Percentiles rank a stretch among this genome's conserved stretches.
Evolutionary conservation across 2,329 filamentous ascomycete species (phyloP).

Genomic region (Thelonectria discophora): DNA sequence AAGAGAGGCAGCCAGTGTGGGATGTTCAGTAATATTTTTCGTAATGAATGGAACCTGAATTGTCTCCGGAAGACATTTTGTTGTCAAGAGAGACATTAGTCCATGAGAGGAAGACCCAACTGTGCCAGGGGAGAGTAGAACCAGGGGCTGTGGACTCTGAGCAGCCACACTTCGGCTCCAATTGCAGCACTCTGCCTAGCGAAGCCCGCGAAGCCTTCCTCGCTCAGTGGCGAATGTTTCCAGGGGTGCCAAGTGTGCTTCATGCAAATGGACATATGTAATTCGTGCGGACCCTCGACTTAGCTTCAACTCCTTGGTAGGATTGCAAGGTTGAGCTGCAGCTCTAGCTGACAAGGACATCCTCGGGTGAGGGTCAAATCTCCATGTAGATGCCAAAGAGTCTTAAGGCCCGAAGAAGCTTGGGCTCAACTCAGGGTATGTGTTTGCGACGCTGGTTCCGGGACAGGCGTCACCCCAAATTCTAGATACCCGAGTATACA

Average conservation of each 20-base stretch:
- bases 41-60: too few relatives aligned
- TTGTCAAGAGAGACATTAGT: too few relatives aligned
- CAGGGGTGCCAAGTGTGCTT: not conserved
- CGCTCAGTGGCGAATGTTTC: not conserved
- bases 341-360: not conserved
- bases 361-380: not conserved
- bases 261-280: not conserved
- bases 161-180: too few relatives aligned
- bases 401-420: not conserved
- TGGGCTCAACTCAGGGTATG: not conserved
- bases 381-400: not conserved
- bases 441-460: not conserved
- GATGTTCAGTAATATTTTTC: too few relatives aligned
- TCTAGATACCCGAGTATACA: not conserved
- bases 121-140: too few relatives aligned
- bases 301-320: not conserved
- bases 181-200: too few relatives aligned
- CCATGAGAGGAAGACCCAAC: too few relatives aligned
- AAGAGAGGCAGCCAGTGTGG: too few relatives aligned
- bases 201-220: too few relatives aligned
- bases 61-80: too few relatives aligned
- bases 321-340: not conserved
- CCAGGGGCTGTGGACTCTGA: too few relatives aligned
- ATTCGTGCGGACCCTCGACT: not conserved
- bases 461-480: not conserved